Conservation (phyloP, 73 alveolate species). For the Tetrahymena elliotti region DNA sequence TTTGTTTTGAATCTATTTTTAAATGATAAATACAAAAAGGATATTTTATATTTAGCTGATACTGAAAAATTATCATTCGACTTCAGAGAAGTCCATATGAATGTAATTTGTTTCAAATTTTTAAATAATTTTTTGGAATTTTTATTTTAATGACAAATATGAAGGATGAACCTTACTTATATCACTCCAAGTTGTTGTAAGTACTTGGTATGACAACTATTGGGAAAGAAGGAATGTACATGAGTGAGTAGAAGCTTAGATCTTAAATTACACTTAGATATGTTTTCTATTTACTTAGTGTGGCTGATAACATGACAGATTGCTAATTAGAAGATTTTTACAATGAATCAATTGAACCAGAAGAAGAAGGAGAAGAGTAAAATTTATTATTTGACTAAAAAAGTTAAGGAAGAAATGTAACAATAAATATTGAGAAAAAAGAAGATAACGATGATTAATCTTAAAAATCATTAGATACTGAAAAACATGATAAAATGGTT, state of each 20-base stretch:
- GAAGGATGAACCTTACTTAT: conserved; percentile 42
- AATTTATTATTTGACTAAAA: background rate
- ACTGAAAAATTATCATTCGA: background rate
- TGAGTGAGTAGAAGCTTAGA: conserved; percentile 45
- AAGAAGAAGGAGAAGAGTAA: background rate
- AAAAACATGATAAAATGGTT: background rate
- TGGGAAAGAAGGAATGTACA: conserved; percentile 49
- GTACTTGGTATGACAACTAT: conserved; percentile 29
- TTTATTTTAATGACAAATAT: background rate
- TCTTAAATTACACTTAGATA: conserved; percentile 19
- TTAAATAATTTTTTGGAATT: background rate
- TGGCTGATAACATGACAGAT: conserved; percentile 38
- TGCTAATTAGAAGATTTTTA: background rate
- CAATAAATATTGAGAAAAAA: background rate
- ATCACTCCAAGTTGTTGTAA: conserved; percentile 35
- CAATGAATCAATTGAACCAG: conserved; percentile 1
- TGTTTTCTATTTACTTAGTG: conserved; percentile 28
- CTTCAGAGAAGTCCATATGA: background rate
- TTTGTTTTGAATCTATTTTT: conserved; percentile 18
- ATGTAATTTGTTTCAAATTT: background rate
- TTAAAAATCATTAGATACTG: background rate
- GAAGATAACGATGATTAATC: background rate
- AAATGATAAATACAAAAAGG: conserved; percentile 21
- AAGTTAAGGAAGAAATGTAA: background rate
- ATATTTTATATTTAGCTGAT: conserved; percentile 19